Evolutionary conservation across 805 yeast species (phyloP).

Genomic region (Cyberlindnera maclurae): DNA sequence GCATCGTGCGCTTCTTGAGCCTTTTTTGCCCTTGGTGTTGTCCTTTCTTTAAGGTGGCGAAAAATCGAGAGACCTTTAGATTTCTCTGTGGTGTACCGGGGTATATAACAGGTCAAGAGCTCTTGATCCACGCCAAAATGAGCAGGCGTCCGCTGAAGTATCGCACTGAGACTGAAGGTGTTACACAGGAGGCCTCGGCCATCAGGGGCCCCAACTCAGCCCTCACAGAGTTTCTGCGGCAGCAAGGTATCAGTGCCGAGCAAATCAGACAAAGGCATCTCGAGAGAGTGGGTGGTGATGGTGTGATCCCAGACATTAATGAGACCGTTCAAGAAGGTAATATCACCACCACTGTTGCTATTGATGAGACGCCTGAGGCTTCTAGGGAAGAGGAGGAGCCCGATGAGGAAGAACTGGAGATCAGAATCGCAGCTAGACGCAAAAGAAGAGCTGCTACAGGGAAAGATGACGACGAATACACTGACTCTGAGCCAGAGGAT

Average conservation of each 20-base stretch:
- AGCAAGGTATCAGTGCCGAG: constrained; percentile 84
- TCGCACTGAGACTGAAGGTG: constrained; percentile 14
- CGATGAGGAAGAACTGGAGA: constrained; percentile 25
- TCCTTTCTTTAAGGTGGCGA: not conserved
- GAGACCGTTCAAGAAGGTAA: constrained; percentile 27
- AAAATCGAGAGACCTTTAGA: not conserved
- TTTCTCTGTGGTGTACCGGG: not conserved
- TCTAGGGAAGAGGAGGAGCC: constrained; percentile 15
- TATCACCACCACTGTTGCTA: constrained; percentile 5
- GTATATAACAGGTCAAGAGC: too few species aligned
- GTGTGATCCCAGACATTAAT: constrained; percentile 10
- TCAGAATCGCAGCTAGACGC: constrained; percentile 34
- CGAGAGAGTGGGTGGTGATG: constrained; percentile 22
- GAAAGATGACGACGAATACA: constrained; percentile 28
- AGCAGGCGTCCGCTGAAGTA: constrained; percentile 24
- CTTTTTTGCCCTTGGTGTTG: too few species aligned
- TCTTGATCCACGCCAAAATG: constrained; percentile 8
- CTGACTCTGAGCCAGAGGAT: constrained; percentile 28
- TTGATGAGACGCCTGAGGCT: not conserved
- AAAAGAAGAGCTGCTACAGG: constrained; percentile 34
- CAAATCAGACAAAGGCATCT: constrained; percentile 50
- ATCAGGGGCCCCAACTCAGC: constrained; percentile 71
- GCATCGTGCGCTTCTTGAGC: constrained; percentile 38
- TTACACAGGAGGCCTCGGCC: constrained; percentile 19
- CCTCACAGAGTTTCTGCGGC: constrained; percentile 76